Conservation (phyloP, 2,329 filamentous ascomycete genomes). For the Neophaeococcomyces mojaviensis region DNA sequence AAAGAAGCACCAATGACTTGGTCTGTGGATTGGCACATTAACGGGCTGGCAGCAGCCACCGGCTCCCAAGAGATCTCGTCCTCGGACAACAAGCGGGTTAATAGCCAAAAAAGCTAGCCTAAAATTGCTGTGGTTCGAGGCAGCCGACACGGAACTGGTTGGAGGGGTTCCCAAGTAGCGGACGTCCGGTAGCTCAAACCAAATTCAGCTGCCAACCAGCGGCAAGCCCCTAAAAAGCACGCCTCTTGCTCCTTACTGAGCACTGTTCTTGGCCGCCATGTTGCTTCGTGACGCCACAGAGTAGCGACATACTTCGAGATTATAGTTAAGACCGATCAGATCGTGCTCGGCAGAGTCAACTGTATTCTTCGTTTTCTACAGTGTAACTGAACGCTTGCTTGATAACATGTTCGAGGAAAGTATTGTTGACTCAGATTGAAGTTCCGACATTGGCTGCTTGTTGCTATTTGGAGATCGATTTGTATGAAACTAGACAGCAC, state of each 20-base stretch:
- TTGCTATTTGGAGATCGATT: conserved; percentile 9
- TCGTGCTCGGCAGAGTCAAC: not conserved
- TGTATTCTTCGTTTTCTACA: not conserved
- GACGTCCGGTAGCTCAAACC: conserved; percentile 6
- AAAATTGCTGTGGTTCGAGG: conserved; percentile 1
- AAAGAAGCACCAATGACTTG: conserved; percentile 1
- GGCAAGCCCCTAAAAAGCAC: not conserved
- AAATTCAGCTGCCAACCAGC: not conserved
- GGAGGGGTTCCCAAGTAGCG: conserved; percentile 5
- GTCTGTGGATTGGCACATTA: conserved; percentile 2
- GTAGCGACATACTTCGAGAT: too few relatives aligned
- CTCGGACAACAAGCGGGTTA: conserved; percentile 1
- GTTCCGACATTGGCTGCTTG: conserved; percentile 2
- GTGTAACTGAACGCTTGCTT: not conserved
- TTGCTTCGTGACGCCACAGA: too few relatives aligned
- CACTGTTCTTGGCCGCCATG: too few relatives aligned
- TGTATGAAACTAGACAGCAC: conserved; percentile 3
- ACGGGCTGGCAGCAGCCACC: not conserved
- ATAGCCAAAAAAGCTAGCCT: conserved; percentile 2
- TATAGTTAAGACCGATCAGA: too few relatives aligned
- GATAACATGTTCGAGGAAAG: not conserved
- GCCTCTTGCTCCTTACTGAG: not conserved
- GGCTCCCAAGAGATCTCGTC: not conserved
- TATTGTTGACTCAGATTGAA: not conserved
- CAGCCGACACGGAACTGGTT: conserved; percentile 3